Percentiles rank a stretch among this genome's conserved stretches.
Conservation (phyloP, 345 rosid species). For the Brassica nigra region DNA sequence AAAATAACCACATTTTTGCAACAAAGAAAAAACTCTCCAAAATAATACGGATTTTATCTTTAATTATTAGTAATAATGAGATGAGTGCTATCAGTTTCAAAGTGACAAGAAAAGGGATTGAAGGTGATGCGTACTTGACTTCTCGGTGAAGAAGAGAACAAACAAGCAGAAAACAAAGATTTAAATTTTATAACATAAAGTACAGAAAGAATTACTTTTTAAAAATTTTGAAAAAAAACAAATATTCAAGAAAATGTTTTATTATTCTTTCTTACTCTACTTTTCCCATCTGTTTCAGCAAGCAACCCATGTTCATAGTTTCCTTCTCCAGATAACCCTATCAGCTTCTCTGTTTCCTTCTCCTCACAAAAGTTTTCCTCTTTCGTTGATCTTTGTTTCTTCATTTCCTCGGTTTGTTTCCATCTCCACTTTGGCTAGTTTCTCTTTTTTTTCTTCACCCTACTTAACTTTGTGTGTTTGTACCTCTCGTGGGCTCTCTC, state of each 20-base stretch:
- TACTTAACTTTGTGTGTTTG: conserved; percentile 14
- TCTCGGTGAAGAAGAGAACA: conserved; percentile 17
- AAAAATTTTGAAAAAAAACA: not conserved
- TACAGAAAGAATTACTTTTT: not conserved
- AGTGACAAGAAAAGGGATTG: conserved; percentile 7
- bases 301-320: conserved; percentile 59
- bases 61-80: not conserved
- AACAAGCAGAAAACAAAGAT: conserved; percentile 27
- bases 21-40: not conserved
- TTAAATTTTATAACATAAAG: not conserved
- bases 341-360: conserved; percentile 32
- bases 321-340: conserved; percentile 43
- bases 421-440: not conserved
- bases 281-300: conserved; percentile 52
- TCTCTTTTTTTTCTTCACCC: not conserved
- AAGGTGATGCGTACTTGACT: conserved; percentile 18
- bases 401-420: not conserved
- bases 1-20: not conserved
- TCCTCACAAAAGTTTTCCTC: not conserved
- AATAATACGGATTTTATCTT: not conserved
- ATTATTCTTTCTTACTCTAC: not conserved
- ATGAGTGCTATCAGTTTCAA: not conserved
- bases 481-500: conserved; percentile 31
- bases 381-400: conserved; percentile 25
- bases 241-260: conserved; percentile 5